Conservation (phyloP, 805 yeast species). For the Starmerella floricola region DNA sequence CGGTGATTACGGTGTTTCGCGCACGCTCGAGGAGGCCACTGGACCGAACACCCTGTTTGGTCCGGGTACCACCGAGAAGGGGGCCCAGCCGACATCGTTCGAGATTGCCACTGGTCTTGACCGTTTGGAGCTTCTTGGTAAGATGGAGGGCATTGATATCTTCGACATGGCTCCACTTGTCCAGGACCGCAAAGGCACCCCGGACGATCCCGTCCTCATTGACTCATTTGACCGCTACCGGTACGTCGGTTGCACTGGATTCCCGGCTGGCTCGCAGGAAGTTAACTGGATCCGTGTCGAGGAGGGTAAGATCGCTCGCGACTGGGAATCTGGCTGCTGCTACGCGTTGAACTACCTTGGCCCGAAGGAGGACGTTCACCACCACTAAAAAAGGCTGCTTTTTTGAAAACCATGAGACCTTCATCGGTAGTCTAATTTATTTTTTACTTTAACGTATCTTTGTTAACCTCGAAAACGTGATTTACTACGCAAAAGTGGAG, state of each 20-base stretch:
- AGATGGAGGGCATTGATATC: slow-evolving; percentile 88
- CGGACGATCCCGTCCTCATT: slow-evolving; percentile 75
- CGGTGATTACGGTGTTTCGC: slow-evolving; percentile 19
- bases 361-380: slow-evolving; percentile 31
- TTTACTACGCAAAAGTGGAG: no score
- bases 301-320: slow-evolving; percentile 72
- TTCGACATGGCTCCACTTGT: slow-evolving; percentile 77
- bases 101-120: slow-evolving; percentile 98
- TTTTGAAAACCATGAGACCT: background rate
- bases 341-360: slow-evolving; percentile 83
- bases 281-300: slow-evolving; percentile 89
- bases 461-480: no score
- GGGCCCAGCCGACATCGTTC: slow-evolving; percentile 72
- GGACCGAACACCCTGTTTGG: slow-evolving; percentile 73
- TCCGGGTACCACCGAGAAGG: slow-evolving; percentile 58
- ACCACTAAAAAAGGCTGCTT: slow-evolving; percentile 17
- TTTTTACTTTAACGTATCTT: background rate
- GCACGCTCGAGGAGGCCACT: slow-evolving; percentile 56
- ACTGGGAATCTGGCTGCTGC: slow-evolving; percentile 98
- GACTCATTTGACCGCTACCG: slow-evolving; percentile 87
- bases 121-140: slow-evolving; percentile 88
- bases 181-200: slow-evolving; percentile 79
- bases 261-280: slow-evolving; percentile 85
- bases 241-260: slow-evolving; percentile 95
- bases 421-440: background rate